A percentile compares a stretch with the other conserved stretches of the same genome.
Evolutionary conservation across 2,329 filamentous ascomycete species (phyloP).

Genomic region (Lachnellula suecica): DNA sequence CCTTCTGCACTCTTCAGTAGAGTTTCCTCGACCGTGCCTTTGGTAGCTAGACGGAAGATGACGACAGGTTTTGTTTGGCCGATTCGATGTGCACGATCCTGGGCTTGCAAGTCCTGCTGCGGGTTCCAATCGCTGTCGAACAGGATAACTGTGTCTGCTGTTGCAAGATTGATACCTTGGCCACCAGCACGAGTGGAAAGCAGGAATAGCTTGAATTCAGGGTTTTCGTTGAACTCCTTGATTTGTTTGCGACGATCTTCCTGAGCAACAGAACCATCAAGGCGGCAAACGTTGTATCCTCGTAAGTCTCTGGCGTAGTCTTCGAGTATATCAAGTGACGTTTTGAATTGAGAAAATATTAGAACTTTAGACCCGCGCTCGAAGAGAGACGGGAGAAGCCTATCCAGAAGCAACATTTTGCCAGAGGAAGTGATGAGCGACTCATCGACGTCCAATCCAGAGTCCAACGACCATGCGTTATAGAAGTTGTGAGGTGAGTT

Average conservation of each 20-base stretch:
- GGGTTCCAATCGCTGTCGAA: slow-evolving; percentile 95
- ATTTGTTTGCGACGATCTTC: slow-evolving; percentile 69
- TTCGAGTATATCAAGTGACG: slow-evolving; percentile 85
- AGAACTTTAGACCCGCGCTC: slow-evolving; percentile 80
- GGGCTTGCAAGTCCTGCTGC: slow-evolving; percentile 93
- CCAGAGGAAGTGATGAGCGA: slow-evolving; percentile 83
- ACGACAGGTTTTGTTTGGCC: slow-evolving; percentile 91
- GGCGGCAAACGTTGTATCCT: slow-evolving; percentile 79
- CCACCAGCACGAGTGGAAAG: slow-evolving; percentile 90
- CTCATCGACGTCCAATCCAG: slow-evolving; percentile 67
- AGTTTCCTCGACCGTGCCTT: slow-evolving; percentile 87
- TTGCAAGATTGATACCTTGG: slow-evolving; percentile 90
- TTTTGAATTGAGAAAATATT: slow-evolving; percentile 96
- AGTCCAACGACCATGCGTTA: slow-evolving; percentile 73
- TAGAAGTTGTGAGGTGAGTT: slow-evolving; percentile 97
- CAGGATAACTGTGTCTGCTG: slow-evolving; percentile 87
- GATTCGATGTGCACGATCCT: slow-evolving; percentile 92
- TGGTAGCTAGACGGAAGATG: slow-evolving; percentile 90
- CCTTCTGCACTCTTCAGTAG: slow-evolving; percentile 85
- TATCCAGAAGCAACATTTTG: slow-evolving; percentile 93
- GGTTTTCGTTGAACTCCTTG: slow-evolving; percentile 67
- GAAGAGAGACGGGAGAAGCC: slow-evolving; percentile 76
- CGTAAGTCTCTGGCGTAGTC: slow-evolving; percentile 81
- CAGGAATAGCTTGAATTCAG: slow-evolving; percentile 73
- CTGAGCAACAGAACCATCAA: slow-evolving; percentile 85